Evolutionary conservation across 1,284 basidiomycete species (phyloP).

Genomic region (Ganoderma sp.): DNA sequence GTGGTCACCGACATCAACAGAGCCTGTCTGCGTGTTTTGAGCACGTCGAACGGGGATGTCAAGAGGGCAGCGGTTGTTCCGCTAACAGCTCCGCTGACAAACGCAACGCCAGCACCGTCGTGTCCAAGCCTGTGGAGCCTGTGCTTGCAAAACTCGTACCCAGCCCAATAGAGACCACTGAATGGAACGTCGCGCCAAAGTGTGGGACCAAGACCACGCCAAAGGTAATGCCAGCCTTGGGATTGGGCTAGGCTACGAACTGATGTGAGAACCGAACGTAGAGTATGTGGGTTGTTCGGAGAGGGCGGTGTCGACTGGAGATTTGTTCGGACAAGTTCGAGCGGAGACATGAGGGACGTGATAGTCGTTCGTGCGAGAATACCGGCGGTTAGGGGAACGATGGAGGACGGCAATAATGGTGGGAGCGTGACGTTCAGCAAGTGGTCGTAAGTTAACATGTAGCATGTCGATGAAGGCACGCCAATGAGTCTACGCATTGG

Average conservation of each 20-base stretch:
- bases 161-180: conserved; percentile 91
- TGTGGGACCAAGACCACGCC: conserved; percentile 91
- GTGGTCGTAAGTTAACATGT: conserved; percentile 97
- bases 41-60: conserved; percentile 95
- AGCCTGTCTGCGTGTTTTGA: conserved; percentile 93
- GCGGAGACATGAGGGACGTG: conserved; percentile 83
- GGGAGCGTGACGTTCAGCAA: conserved; percentile 72
- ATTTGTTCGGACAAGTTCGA: conserved; percentile 94
- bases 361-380: conserved; percentile 82
- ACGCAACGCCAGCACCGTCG: conserved; percentile 76
- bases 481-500: conserved; percentile 75
- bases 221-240: conserved; percentile 77
- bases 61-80: conserved; percentile 86
- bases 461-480: conserved; percentile 91
- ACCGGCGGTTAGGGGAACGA: conserved; percentile 85
- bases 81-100: conserved; percentile 82
- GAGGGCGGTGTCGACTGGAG: conserved; percentile 86
- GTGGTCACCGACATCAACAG: conserved; percentile 60
- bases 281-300: conserved; percentile 72
- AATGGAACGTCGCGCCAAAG: conserved; percentile 98
- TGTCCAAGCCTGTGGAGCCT: conserved; percentile 56
- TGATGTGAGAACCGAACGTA: conserved; percentile 69
- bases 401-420: conserved; percentile 57
- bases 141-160: conserved; percentile 72
- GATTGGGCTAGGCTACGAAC: conserved; percentile 64